These are phyloP conservation scores for Serendipita sp. DNA, from an alignment of 768 basidiomycete genomes.

Conservation along the genomic window DNA sequence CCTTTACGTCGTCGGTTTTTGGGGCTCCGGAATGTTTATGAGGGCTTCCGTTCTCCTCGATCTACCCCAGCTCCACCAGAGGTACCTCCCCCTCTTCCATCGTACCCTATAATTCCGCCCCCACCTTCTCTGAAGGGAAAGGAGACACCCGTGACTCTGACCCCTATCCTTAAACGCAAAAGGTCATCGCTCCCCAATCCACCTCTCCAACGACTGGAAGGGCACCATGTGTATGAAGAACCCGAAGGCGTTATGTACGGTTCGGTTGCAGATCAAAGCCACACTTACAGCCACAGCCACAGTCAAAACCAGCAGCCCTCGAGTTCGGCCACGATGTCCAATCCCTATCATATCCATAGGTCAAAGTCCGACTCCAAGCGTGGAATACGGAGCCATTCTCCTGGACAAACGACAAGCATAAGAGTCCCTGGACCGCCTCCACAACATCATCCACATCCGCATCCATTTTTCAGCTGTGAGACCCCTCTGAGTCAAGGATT, in stretches of 20 bases:
- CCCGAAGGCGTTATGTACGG: neutral
- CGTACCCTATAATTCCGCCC: neutral
- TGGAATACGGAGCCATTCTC: neutral
- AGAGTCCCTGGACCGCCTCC: neutral
- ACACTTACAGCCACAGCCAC: no score
- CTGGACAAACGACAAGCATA: constrained; percentile 3
- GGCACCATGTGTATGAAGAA: neutral
- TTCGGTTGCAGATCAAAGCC: neutral
- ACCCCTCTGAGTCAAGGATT: neutral
- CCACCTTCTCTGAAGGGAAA: neutral
- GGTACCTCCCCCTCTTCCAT: neutral
- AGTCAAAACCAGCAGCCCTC: neutral
- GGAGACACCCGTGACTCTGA: neutral
- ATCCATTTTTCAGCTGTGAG: neutral
- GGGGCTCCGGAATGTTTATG: neutral
- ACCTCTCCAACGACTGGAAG: neutral
- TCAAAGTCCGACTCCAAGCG: neutral
- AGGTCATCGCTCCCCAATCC: neutral
- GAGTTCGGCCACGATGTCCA: neutral
- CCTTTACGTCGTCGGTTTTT: neutral
- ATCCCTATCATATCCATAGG: neutral
- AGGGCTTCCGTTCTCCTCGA: neutral
- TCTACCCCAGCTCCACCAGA: neutral
- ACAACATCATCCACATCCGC: constrained; percentile 1
- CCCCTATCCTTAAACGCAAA: neutral